Base-by-base conservation (phyloP, 78 protist species). In the Salpingoeca rosetta region DNA sequence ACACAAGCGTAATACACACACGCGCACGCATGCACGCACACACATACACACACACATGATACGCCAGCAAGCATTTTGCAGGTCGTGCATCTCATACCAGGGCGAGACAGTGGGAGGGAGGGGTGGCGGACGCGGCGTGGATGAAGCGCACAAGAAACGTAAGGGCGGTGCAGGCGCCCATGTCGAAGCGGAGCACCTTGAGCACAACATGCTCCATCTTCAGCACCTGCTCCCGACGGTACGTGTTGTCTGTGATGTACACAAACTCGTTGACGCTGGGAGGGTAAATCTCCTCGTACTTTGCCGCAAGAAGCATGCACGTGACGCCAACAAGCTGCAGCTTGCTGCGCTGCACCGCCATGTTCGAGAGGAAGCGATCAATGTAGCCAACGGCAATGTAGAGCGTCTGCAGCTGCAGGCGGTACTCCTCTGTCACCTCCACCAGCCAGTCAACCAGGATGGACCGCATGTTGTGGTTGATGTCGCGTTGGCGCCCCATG, bases 261-360 rank as follows among this genome's bases (percentile, higher is more conserved):
- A 95, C 95, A 77, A 95, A 97, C 85, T 98, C 99, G 44, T 88
- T 78, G 76, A 95, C 92, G 82, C 92, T 93, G 26, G 98, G 99
- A 35, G 98, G 78, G 86, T 90, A 96, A 85, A 97, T 94, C 91
- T 98, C 99, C 84, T 98, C 99, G 91, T 91, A 96, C 90, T 98
- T 98, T 79, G 96, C 87, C 38, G 99, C 99, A 44, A 98, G 85
- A 82, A 95, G 90, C 92, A 97, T 95, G 28, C 96, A 79, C 31
- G 98, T 92, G 81, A 96, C 90, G 56, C 99, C 99, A 31, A 96
- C 97, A 26, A 98, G 91, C 87, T 97, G 98, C 41, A 97, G 84
- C 45, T 84, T 77, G 39, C 36, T n/a, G 24, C 84, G 81, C 42
- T 83, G 37, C 1, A 86, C 80, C 27, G 57, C 37, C 44, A 74